Base-by-base conservation (phyloP, 345 rosid species). In the Eucalyptus microcorys region DNA sequence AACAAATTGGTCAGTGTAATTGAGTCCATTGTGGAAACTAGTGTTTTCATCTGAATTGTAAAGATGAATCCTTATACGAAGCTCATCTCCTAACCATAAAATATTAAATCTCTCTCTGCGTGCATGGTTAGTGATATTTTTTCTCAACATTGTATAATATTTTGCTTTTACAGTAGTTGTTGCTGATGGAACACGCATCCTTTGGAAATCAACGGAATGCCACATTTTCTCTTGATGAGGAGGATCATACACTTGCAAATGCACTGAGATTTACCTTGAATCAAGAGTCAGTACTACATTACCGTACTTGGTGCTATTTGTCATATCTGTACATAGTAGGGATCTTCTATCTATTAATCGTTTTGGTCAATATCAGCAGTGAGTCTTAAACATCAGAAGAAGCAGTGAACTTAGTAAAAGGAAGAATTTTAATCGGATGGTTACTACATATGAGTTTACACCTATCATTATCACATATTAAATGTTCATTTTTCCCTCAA, bases 171-270 rank as follows among this genome's bases (percentile, higher is more conserved):
- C 87, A n/a, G 59, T 48, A 8, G 26, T 7, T 47, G 55, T 30
- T 85, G 57, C 76, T 68, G 66, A 97, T 97, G 99, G 98, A 97
- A 88, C 97, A 94, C 49, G 95, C 95, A 13, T 94, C 96, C 48
- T 89, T 92, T 37, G 89, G 89, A 42, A 96, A 95, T 92, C 92
- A 90, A 57, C 92, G 92, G 48, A 90, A 89, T 42, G 97, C 96
- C 66, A 92, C 99, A 21, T 97, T 98, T 92, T 93, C 95, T 85
- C 89, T 97, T 19, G 68, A 92, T 3, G 96, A 94, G n/a, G 99
- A 97, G 88, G 99, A 95, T 90, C 99, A 97, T 89, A 97, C 98
- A 10, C 93, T 98, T 40, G 99, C 98, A 21, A 98, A 97, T 89
- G 91, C 97, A 64, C 93, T 98, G 89, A 92, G 99, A 89, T 97